Percentiles rank a stretch among this genome's conserved stretches.
Conservation (phyloP, 139 green algal genomes). For the Picochlorum sp. region DNA sequence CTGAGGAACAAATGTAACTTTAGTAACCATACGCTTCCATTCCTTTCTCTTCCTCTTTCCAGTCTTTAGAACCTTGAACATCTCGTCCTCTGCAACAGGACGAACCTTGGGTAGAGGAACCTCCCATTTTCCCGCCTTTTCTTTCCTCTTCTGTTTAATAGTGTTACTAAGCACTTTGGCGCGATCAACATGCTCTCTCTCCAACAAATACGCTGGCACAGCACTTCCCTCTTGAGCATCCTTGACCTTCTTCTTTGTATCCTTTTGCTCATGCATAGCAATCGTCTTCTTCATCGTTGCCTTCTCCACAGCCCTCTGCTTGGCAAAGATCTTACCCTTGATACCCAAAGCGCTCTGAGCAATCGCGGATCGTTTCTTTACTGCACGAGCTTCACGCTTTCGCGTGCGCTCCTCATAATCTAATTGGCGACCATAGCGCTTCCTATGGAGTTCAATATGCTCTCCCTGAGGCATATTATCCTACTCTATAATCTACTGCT, state of each 20-base stretch:
- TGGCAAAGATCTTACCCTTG: slow-evolving; percentile 96
- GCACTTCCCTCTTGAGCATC: slow-evolving; percentile 78
- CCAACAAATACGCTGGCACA: slow-evolving; percentile 95
- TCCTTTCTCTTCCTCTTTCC: slow-evolving; percentile 89
- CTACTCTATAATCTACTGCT: slow-evolving; percentile 1
- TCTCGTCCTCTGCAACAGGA: slow-evolving; percentile 96
- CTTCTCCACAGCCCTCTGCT: slow-evolving; percentile 97
- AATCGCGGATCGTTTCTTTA: slow-evolving; percentile 78
- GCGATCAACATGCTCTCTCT: slow-evolving; percentile 92
- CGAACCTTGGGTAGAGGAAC: slow-evolving; percentile 97
- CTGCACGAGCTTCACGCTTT: slow-evolving; percentile 88
- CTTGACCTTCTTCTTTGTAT: slow-evolving; percentile 87
- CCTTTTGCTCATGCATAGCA: slow-evolving; percentile 92
- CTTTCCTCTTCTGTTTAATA: slow-evolving; percentile 99
- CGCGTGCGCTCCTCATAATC: slow-evolving; percentile 88
- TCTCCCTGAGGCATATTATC: slow-evolving; percentile 92
- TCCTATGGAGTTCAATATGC: slow-evolving; percentile 95
- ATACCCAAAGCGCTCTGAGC: slow-evolving; percentile 82
- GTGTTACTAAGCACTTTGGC: slow-evolving; percentile 99
- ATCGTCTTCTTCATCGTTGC: slow-evolving; percentile 98
- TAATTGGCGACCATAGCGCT: slow-evolving; percentile 82
- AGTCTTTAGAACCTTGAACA: slow-evolving; percentile 94
- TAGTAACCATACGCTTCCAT: slow-evolving; percentile 99
- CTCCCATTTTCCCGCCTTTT: slow-evolving; percentile 99
- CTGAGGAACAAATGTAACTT: slow-evolving; percentile 95